These are phyloP conservation scores for Lactarius hengduanensis DNA, from an alignment of 768 basidiomycete species.

Conservation along the genomic window DNA sequence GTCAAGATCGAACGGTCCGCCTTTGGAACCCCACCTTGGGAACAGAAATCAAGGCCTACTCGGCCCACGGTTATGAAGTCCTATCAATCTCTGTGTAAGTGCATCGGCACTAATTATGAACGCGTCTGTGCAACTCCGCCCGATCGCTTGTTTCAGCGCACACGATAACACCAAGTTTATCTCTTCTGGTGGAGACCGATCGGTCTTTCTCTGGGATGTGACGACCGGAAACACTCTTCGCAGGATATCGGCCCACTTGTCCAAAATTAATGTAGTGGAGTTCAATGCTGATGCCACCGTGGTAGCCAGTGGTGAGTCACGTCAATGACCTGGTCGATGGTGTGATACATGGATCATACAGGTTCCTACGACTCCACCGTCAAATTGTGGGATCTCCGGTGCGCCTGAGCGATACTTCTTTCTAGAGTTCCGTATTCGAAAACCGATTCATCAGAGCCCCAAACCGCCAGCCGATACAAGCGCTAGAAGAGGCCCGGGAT, in stretches of 20 bases:
- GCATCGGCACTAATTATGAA: background rate
- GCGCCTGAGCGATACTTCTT: conserved; percentile 25
- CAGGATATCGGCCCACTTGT: conserved; percentile 83
- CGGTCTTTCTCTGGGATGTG: conserved; percentile 96
- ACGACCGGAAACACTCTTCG: conserved; percentile 80
- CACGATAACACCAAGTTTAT: conserved; percentile 95
- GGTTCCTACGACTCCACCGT: conserved; percentile 93
- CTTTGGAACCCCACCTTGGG: conserved; percentile 90
- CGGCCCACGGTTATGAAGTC: conserved; percentile 94
- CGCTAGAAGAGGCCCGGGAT: conserved; percentile 85
- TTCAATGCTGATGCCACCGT: conserved; percentile 88
- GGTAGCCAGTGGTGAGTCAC: conserved; percentile 73
- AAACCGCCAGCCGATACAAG: conserved; percentile 83
- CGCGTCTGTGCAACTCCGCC: background rate
- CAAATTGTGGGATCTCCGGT: conserved; percentile 91
- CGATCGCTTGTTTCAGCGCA: conserved; percentile 46
- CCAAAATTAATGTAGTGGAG: conserved; percentile 86
- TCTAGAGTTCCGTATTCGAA: background rate
- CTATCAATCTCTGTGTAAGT: conserved; percentile 85
- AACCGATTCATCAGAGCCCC: conserved; percentile 51
- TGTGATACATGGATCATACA: conserved; percentile 34
- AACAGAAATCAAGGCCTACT: conserved; percentile 86
- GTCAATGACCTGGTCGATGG: conserved; percentile 13
- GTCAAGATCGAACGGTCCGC: conserved; percentile 84
- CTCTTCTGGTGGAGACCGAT: conserved; percentile 90